Percentiles rank a stretch among this genome's conserved stretches.
phyloP scores from a whole-genome alignment of 2,329 filamentous ascomycete species.

The Thielaviopsis ethacetica region DNA sequence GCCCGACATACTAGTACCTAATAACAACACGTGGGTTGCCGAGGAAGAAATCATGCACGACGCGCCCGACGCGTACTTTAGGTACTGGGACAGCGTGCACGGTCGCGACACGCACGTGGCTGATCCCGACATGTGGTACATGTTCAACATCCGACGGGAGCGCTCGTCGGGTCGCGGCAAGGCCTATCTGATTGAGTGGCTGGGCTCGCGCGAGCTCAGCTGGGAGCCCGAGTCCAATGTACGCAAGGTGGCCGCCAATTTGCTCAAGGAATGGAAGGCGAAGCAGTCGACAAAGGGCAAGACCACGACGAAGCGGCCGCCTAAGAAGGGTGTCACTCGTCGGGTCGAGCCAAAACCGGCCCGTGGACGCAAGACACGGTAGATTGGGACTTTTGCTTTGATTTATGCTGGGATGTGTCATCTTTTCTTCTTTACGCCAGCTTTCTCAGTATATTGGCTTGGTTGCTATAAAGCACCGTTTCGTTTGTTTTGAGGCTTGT shows the following conservation, averaged over 20 bases:
- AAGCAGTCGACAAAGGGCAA: neutral
- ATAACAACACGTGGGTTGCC: neutral
- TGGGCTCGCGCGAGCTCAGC: conserved; percentile 8
- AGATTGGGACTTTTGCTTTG: too few species aligned
- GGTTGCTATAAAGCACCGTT: too few species aligned
- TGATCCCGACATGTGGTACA: conserved; percentile 10
- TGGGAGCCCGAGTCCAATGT: conserved; percentile 9
- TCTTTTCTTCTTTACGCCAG: too few species aligned
- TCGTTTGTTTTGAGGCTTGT: too few species aligned
- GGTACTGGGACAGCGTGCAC: conserved; percentile 6
- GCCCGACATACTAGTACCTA: neutral
- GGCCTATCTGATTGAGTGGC: conserved; percentile 7
- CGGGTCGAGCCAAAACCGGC: neutral
- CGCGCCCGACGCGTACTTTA: conserved; percentile 5
- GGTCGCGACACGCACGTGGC: conserved; percentile 8
- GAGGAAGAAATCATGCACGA: conserved; percentile 10
- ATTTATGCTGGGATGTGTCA: too few species aligned
- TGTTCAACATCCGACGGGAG: conserved; percentile 9
- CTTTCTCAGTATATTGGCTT: too few species aligned
- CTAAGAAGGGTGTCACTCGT: neutral
- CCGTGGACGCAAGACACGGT: too few species aligned
- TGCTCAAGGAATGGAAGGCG: conserved; percentile 3
- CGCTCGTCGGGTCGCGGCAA: neutral
- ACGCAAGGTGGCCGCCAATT: neutral
- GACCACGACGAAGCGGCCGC: neutral